phyloP scores from a whole-genome alignment of 73 alveolate species.

The Tetrahymena borealis region DNA sequence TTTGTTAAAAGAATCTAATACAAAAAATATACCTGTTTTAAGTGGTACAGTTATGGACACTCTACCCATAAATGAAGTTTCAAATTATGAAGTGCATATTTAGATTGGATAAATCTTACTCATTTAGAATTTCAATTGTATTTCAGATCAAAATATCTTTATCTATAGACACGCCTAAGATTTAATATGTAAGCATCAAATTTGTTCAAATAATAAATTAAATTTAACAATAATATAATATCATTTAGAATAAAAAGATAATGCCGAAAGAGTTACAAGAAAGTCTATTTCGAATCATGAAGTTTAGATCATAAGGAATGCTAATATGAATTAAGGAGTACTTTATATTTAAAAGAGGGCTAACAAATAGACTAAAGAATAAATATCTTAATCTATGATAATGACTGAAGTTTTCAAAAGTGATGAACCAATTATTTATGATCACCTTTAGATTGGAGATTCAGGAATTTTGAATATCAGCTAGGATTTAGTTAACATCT shows the following conservation, averaged over 20 bases:
- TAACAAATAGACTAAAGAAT: not conserved
- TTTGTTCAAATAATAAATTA: not conserved
- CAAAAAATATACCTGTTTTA: not conserved
- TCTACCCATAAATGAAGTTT: not conserved
- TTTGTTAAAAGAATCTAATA: not conserved
- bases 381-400: not conserved
- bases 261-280: not conserved
- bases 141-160: not conserved
- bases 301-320: not conserved
- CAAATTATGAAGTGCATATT: not conserved
- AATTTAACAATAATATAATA: not conserved
- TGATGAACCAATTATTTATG: not conserved
- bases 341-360: not conserved
- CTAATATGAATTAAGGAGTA: not conserved
- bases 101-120: not conserved
- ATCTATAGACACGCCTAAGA: not conserved
- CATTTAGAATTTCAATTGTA: not conserved
- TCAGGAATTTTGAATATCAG: not conserved
- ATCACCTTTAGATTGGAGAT: not conserved
- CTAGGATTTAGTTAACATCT: not conserved
- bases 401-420: not conserved
- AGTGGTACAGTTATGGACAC: not conserved
- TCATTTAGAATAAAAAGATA: not conserved
- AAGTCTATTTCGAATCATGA: not conserved
- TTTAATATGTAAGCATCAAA: not conserved